Percentiles rank a stretch among this genome's conserved stretches.
Conservation (phyloP, 1,284 basidiomycete species). For the Moniliella sp. region DNA sequence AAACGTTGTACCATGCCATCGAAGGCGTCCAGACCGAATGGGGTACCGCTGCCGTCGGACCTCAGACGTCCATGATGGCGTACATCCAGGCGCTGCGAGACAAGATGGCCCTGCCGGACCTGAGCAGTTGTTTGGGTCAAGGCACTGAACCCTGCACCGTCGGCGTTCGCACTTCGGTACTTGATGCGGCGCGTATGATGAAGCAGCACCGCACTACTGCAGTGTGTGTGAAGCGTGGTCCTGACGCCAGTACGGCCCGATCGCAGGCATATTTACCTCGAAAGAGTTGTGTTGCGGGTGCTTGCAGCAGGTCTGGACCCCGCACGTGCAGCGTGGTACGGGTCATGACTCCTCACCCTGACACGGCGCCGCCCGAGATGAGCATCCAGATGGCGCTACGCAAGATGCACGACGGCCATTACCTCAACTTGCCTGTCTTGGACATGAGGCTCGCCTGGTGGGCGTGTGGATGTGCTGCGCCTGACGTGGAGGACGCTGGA, state of each 20-base stretch:
- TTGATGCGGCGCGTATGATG: constrained; percentile 86
- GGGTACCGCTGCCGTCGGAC: constrained; percentile 43
- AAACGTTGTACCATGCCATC: constrained; percentile 84
- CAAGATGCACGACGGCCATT: constrained; percentile 98
- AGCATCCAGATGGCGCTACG: constrained; percentile 89
- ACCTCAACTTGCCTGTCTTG: constrained; percentile 88
- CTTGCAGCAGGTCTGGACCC: constrained; percentile 95
- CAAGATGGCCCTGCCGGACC: constrained; percentile 82
- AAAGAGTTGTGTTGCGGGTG: constrained; percentile 94
- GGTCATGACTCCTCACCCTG: constrained; percentile 98
- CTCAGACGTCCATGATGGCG: constrained; percentile 39
- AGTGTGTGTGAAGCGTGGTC: constrained; percentile 75
- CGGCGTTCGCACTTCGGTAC: constrained; percentile 73
- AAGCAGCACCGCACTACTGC: constrained; percentile 87
- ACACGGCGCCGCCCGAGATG: constrained; percentile 71
- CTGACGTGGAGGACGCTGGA: constrained; percentile 94
- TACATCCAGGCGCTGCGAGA: constrained; percentile 87
- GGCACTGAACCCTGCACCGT: constrained; percentile 84
- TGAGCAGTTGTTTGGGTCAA: constrained; percentile 81
- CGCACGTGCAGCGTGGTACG: constrained; percentile 78
- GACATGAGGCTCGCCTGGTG: constrained; percentile 20
- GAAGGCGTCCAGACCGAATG: constrained; percentile 93
- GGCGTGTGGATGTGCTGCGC: constrained; percentile 97
- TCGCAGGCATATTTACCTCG: constrained; percentile 95
- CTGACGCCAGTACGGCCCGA: constrained; percentile 42